Conservation (phyloP, 2,329 filamentous ascomycete species). For the Trichoderma hamatum region DNA sequence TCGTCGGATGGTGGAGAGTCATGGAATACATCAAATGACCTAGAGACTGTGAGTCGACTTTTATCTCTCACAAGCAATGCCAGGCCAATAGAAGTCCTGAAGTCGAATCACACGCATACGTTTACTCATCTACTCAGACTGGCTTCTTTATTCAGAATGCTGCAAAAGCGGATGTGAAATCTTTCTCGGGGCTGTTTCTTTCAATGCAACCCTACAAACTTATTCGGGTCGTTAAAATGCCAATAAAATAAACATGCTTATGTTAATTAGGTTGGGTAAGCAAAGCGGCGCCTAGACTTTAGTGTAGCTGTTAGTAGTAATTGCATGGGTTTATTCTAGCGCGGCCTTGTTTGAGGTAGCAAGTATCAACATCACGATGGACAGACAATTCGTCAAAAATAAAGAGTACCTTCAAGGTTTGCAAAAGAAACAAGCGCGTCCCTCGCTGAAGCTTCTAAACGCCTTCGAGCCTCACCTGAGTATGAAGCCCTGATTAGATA, state of each 20-base stretch:
- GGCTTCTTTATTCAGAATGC: background rate
- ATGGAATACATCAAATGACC: background rate
- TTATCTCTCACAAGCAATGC: background rate
- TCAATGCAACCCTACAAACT: background rate
- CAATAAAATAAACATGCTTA: background rate
- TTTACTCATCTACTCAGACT: background rate
- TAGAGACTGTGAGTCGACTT: background rate
- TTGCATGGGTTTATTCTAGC: background rate
- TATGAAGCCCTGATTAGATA: conserved; percentile 2
- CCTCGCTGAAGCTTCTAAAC: background rate
- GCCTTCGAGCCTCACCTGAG: background rate
- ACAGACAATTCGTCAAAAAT: background rate
- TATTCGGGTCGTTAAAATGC: background rate
- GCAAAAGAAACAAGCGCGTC: background rate
- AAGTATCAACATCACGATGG: background rate
- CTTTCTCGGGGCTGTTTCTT: background rate
- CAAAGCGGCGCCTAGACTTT: background rate
- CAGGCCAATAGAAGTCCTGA: background rate
- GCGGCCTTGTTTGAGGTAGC: background rate
- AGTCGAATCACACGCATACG: background rate
- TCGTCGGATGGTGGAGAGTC: background rate
- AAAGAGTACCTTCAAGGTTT: background rate
- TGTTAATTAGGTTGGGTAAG: background rate
- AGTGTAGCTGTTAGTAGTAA: background rate
- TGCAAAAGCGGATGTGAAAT: background rate